These are phyloP conservation scores for Mycena haematopus DNA, from an alignment of 768 basidiomycete genomes.

Conservation along the genomic window DNA sequence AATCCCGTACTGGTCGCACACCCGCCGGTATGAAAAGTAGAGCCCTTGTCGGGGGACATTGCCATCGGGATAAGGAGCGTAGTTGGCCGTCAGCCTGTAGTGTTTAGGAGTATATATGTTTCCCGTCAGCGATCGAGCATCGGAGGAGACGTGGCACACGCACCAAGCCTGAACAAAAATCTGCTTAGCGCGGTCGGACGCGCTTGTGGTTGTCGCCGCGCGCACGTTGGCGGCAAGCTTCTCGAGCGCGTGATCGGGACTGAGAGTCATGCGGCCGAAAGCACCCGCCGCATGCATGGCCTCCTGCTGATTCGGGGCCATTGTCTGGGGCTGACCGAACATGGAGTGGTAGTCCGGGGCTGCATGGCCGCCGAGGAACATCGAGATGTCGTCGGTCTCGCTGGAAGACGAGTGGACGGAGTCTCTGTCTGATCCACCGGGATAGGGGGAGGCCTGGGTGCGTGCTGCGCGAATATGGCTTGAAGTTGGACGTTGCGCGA, in stretches of 20 bases:
- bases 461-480: conserved; percentile 79
- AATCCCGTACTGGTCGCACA: conserved; percentile 92
- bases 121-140: conserved; percentile 18
- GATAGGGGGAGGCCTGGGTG: conserved; percentile 83
- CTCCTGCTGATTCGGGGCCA: conserved; percentile 53
- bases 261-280: conserved; percentile 79
- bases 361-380: conserved; percentile 62
- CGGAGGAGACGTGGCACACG: conserved; percentile 38
- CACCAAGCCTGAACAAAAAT: conserved; percentile 94
- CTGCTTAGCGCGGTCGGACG: conserved; percentile 89
- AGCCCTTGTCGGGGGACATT: conserved; percentile 94
- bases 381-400: conserved; percentile 87
- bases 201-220: conserved; percentile 88
- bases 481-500: conserved; percentile 50
- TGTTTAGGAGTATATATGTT: conserved; percentile 14
- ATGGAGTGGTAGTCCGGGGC: conserved; percentile 71
- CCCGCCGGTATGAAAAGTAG: conserved; percentile 90
- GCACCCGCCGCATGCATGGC: conserved; percentile 72
- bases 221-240: conserved; percentile 88
- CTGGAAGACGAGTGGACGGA: conserved; percentile 87
- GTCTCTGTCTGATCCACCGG: conserved; percentile 71
- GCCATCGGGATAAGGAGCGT: conserved; percentile 89
- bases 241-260: conserved; percentile 79
- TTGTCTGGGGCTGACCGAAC: conserved; percentile 57
- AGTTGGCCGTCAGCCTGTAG: conserved; percentile 83